These are phyloP conservation scores for Omphalea diandra DNA, from an alignment of 441 rosid species.

Conservation along the genomic window DNA sequence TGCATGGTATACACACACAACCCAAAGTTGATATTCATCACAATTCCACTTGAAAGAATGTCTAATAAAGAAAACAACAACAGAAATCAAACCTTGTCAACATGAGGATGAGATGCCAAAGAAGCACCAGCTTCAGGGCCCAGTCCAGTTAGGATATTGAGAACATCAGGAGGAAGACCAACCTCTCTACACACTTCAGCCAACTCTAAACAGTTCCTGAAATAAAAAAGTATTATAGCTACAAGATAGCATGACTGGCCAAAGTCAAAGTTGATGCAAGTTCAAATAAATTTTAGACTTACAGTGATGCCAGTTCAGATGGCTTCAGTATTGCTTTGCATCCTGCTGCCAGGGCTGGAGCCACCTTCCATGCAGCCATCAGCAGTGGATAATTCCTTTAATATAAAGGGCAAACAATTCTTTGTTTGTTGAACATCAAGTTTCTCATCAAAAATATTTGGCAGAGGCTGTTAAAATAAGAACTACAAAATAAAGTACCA, in stretches of 20 bases:
- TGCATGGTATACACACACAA: neutral
- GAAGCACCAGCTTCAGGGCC: conserved; percentile 99
- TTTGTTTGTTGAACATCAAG: conserved; percentile 16
- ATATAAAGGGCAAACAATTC: conserved; percentile 18
- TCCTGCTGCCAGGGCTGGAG: conserved; percentile 99
- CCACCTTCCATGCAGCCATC: conserved; percentile 98
- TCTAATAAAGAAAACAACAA: conserved; percentile 10
- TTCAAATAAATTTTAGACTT: conserved; percentile 32
- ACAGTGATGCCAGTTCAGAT: conserved; percentile 89
- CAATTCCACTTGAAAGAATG: conserved; percentile 25
- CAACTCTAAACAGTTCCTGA: conserved; percentile 97
- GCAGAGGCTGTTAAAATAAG: neutral
- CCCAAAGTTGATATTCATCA: conserved; percentile 6
- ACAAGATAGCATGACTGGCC: conserved; percentile 17
- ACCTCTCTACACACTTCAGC: conserved; percentile 88
- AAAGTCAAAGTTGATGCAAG: conserved; percentile 19
- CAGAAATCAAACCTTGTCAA: conserved; percentile 77
- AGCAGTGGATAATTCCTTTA: conserved; percentile 95
- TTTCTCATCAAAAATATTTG: neutral
- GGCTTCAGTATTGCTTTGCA: conserved; percentile 95
- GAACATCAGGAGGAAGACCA: conserved; percentile 95
- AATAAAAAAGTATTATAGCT: conserved; percentile 25
- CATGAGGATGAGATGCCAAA: conserved; percentile 83
- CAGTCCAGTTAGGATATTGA: conserved; percentile 87
- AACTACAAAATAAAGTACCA: neutral